A percentile compares a stretch with the other conserved stretches of the same genome.
Evolutionary conservation across 768 basidiomycete species (phyloP).

Genomic region (Mycena chlorophos): DNA sequence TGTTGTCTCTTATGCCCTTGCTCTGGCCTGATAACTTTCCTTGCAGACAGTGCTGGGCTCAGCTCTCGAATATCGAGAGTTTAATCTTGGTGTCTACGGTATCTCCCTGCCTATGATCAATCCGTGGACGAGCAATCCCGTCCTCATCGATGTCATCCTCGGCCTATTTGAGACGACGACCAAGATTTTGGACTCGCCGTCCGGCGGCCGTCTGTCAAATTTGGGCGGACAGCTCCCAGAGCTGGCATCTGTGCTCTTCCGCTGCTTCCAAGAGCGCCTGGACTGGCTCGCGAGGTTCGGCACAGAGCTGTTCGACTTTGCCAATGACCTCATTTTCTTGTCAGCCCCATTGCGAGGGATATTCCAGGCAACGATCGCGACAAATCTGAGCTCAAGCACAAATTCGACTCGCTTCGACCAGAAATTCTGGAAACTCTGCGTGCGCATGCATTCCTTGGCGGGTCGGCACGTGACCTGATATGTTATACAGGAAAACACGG

Average conservation of each 20-base stretch:
- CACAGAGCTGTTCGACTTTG: background rate
- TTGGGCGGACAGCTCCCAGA: conserved; percentile 60
- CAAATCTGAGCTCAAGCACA: conserved; percentile 57
- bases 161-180: conserved; percentile 71
- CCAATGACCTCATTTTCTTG: too few species aligned
- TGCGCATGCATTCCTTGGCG: conserved; percentile 38
- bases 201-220: conserved; percentile 34
- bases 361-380: conserved; percentile 56
- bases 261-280: conserved; percentile 65
- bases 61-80: conserved; percentile 71
- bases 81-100: conserved; percentile 75
- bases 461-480: conserved; percentile 1
- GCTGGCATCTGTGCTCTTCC: conserved; percentile 62
- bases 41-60: conserved; percentile 69
- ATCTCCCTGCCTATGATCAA: conserved; percentile 67
- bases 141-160: conserved; percentile 66
- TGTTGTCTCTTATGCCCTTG: conserved; percentile 28
- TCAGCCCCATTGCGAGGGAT: conserved; percentile 48
- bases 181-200: conserved; percentile 43
- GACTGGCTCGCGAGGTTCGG: conserved; percentile 64
- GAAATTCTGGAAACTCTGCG: conserved; percentile 79
- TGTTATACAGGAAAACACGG: conserved; percentile 58
- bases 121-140: conserved; percentile 80
- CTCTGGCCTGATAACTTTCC: conserved; percentile 6
- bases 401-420: conserved; percentile 71